Percentiles rank a stretch among this genome's conserved stretches.
phyloP scores from a whole-genome alignment of 306 rosid genomes.

The Citrullus amarus region DNA sequence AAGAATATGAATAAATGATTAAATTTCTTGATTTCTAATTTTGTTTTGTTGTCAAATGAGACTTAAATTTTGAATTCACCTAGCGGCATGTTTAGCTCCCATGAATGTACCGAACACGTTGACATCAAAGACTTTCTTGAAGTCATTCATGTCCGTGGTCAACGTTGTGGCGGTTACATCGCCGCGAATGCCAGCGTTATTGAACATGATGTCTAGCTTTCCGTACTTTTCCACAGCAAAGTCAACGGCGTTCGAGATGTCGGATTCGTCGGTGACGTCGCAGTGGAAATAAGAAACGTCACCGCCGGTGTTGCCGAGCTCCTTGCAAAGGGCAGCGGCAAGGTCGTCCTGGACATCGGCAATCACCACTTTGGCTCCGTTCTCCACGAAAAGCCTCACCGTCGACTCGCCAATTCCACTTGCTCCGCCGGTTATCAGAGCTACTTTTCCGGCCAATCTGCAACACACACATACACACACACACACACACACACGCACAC shows the following conservation, averaged over 20 bases:
- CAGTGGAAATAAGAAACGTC: slow-evolving; percentile 30
- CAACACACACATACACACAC: background rate
- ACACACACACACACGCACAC: no score
- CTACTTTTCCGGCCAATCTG: slow-evolving; percentile 58
- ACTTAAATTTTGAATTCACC: background rate
- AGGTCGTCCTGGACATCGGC: slow-evolving; percentile 33
- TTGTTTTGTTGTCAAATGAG: no score
- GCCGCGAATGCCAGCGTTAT: slow-evolving; percentile 27
- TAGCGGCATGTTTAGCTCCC: slow-evolving; percentile 45
- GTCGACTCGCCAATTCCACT: slow-evolving; percentile 45
- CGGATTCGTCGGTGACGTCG: slow-evolving; percentile 26
- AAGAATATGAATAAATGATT: background rate
- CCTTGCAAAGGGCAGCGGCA: slow-evolving; percentile 17
- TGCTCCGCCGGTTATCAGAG: slow-evolving; percentile 43
- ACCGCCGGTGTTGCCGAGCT: background rate
- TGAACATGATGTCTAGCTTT: slow-evolving; percentile 47
- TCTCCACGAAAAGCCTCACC: slow-evolving; percentile 27
- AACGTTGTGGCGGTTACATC: slow-evolving; percentile 11
- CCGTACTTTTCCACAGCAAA: slow-evolving; percentile 22
- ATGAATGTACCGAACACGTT: slow-evolving; percentile 30
- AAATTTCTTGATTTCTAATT: background rate
- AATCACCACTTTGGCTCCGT: slow-evolving; percentile 36
- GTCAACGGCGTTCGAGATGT: slow-evolving; percentile 24
- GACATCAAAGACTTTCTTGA: slow-evolving; percentile 24
- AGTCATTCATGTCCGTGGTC: slow-evolving; percentile 12